phyloP scores from a whole-genome alignment of 176 grass and related monocot genomes.

The Alloteropsis semialata region DNA sequence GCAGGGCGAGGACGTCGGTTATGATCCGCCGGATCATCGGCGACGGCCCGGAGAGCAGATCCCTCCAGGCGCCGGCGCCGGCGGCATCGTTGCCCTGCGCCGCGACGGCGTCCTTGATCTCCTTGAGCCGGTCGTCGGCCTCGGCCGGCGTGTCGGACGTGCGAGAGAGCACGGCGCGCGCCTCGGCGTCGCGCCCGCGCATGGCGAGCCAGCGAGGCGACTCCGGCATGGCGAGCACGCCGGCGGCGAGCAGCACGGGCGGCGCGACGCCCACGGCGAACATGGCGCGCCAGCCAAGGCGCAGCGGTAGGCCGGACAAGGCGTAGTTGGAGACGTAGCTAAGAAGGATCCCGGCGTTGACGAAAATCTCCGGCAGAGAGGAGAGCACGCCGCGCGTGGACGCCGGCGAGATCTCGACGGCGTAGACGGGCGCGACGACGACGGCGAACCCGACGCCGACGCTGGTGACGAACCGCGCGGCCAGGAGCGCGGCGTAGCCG shows the following conservation, averaged over 20 bases:
- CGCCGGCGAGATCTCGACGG: conserved; percentile 44
- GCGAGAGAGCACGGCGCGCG: background rate
- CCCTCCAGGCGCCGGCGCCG: background rate
- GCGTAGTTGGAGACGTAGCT: background rate
- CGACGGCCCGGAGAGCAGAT: background rate
- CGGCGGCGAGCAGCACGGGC: conserved; percentile 23
- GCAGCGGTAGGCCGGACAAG: conserved; percentile 30
- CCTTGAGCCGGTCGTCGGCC: background rate
- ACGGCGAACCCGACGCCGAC: conserved; percentile 23
- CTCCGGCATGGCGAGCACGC: conserved; percentile 47
- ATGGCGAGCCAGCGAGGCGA: conserved; percentile 67
- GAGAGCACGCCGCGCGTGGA: conserved; percentile 32
- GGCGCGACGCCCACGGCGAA: conserved; percentile 28
- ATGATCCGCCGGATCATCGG: conserved; percentile 27
- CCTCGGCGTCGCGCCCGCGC: conserved; percentile 33
- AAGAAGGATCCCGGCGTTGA: too few species aligned
- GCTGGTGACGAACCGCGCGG: conserved; percentile 41
- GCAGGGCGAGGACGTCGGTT: conserved; percentile 19
- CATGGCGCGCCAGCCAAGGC: conserved; percentile 48
- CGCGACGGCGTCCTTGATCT: background rate
- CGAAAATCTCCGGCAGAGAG: background rate
- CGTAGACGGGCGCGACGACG: conserved; percentile 39
- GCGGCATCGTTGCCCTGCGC: background rate
- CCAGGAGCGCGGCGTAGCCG: conserved; percentile 37
- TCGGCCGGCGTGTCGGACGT: background rate